Conservation (phyloP, 805 yeast genomes). For the Starmerella kuoi region DNA sequence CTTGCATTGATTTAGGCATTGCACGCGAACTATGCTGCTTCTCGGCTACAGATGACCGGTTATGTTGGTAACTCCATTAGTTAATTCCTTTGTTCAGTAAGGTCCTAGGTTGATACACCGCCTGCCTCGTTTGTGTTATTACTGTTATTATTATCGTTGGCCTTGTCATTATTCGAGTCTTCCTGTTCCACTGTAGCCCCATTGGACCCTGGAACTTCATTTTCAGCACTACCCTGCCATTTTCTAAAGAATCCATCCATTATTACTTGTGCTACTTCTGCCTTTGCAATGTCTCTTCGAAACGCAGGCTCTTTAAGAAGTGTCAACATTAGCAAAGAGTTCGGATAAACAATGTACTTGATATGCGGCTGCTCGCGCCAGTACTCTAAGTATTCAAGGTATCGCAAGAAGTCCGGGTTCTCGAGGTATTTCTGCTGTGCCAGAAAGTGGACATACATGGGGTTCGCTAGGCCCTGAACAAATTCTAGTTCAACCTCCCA, state of each 20-base stretch:
- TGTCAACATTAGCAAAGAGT: constrained; percentile 70
- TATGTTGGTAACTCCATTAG: too few relatives aligned
- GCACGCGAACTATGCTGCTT: too few relatives aligned
- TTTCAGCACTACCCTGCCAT: constrained; percentile 25
- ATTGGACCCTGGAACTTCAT: background rate
- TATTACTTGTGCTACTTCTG: constrained; percentile 33
- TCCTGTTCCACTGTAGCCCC: too few relatives aligned
- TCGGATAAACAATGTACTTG: constrained; percentile 68
- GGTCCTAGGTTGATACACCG: too few relatives aligned
- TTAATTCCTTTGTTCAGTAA: too few relatives aligned
- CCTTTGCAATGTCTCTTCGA: constrained; percentile 31
- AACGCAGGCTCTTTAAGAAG: constrained; percentile 36
- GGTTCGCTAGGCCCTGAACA: constrained; percentile 82
- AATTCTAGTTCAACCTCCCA: constrained; percentile 90
- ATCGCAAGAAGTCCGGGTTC: constrained; percentile 58
- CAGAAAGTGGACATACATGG: constrained; percentile 71
- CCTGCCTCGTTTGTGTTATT: too few relatives aligned
- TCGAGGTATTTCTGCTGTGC: constrained; percentile 74
- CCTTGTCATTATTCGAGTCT: too few relatives aligned
- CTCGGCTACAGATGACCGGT: too few relatives aligned
- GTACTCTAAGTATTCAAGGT: constrained; percentile 69
- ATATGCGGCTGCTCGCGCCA: constrained; percentile 69
- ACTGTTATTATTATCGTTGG: too few relatives aligned
- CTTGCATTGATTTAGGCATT: too few relatives aligned
- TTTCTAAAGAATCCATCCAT: constrained; percentile 34